Evolutionary conservation across 148 eudicot genomes (phyloP).

Genomic region (Rhododendron griersonianum): DNA sequence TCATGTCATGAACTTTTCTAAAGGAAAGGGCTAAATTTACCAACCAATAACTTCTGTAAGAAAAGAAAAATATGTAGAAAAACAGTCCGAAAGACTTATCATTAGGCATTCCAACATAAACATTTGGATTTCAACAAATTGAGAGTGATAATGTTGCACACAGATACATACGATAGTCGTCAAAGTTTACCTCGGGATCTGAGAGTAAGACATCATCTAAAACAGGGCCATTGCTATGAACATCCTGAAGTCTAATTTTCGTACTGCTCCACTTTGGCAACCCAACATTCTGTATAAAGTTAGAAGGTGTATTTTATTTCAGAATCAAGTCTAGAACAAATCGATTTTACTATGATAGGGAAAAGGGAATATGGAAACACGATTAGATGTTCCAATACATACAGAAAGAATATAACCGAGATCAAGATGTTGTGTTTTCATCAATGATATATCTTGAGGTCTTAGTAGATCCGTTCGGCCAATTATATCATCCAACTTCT

Average conservation of each 20-base stretch:
- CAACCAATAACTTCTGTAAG: not conserved
- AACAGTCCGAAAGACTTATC: not conserved
- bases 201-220: constrained; percentile 77
- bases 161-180: not conserved
- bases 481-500: constrained; percentile 85
- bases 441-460: constrained; percentile 81
- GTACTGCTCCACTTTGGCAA: constrained; percentile 86
- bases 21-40: not conserved
- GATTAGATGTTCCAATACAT: constrained; percentile 25
- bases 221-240: constrained; percentile 91
- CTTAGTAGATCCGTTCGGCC: constrained; percentile 83
- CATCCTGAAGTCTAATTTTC: constrained; percentile 82
- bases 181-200: constrained; percentile 68
- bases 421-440: constrained; percentile 99
- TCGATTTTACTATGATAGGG: not conserved
- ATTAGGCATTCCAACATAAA: not conserved
- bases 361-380: not conserved
- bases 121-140: not conserved
- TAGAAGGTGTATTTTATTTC: not conserved
- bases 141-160: not conserved
- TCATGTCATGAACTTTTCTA: not conserved
- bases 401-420: constrained; percentile 77
- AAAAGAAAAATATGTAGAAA: not conserved
- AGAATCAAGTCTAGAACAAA: not conserved
- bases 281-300: constrained; percentile 69